A percentile compares a stretch with the other conserved stretches of the same genome.
These are phyloP conservation scores for Pseudogymnoascus destructans DNA, from an alignment of 2,329 filamentous ascomycete species.

Conservation along the genomic window DNA sequence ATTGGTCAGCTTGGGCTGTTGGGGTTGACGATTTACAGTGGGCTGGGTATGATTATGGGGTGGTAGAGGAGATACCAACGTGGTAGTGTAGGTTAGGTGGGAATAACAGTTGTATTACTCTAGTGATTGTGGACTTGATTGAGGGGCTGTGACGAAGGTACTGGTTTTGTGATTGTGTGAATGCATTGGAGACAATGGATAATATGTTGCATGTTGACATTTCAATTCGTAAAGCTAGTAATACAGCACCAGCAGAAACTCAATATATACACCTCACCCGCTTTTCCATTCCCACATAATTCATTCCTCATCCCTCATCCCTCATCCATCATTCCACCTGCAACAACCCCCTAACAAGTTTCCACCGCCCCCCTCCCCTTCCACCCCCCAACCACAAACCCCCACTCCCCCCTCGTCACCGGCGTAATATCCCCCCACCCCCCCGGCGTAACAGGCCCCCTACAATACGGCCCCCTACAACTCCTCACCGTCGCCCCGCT, in stretches of 20 bases:
- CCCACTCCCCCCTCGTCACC: constrained; percentile 49
- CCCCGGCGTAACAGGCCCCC: constrained; percentile 44
- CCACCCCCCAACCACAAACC: constrained; percentile 40
- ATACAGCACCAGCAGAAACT: background rate
- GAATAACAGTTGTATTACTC: background rate
- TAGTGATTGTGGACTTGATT: background rate
- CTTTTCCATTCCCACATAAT: background rate
- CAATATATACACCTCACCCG: background rate
- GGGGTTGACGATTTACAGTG: constrained; percentile 18
- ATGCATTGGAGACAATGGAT: background rate
- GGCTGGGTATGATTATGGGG: constrained; percentile 18
- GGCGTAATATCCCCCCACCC: constrained; percentile 50
- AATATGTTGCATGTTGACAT: background rate
- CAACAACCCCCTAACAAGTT: constrained; percentile 30
- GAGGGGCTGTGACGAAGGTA: background rate
- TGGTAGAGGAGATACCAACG: constrained; percentile 15
- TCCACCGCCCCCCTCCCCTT: constrained; percentile 38
- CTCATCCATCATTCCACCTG: background rate
- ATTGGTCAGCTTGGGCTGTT: constrained; percentile 21
- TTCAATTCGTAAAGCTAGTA: constrained; percentile 4
- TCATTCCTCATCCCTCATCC: background rate
- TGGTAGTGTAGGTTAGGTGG: background rate
- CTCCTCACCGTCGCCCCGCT: constrained; percentile 12
- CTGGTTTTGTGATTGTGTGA: background rate
- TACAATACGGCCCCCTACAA: constrained; percentile 22